Percentiles rank a stretch among this genome's conserved stretches.
Conservation (phyloP, 2,329 filamentous ascomycete genomes). For the Colletotrichum liriopes region DNA sequence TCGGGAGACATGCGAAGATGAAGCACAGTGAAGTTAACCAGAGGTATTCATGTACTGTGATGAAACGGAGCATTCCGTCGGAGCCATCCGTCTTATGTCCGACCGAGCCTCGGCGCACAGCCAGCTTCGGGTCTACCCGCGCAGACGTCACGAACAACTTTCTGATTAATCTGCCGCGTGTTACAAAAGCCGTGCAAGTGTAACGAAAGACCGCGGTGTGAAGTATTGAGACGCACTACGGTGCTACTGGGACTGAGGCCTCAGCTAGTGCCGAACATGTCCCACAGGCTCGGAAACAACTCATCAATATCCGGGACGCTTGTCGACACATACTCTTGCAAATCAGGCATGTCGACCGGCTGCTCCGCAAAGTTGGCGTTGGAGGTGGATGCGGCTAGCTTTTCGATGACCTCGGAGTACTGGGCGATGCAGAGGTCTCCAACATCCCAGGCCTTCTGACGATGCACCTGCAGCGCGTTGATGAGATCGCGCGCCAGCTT, state of each 20-base stretch:
- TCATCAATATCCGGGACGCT: constrained; percentile 40
- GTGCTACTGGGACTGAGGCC: not conserved
- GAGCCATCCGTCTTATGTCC: constrained; percentile 13
- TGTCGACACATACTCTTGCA: constrained; percentile 38
- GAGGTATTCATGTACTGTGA: not conserved
- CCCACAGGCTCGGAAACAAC: constrained; percentile 41
- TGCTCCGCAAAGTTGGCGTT: constrained; percentile 22
- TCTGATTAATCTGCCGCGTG: not conserved
- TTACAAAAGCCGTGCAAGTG: not conserved
- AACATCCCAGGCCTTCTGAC: constrained; percentile 63
- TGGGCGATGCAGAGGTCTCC: constrained; percentile 66
- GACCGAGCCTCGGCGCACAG: not conserved
- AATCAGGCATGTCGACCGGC: constrained; percentile 32
- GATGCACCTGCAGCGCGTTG: constrained; percentile 56
- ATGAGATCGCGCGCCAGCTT: constrained; percentile 61
- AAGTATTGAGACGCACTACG: not conserved
- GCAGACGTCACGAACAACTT: not conserved
- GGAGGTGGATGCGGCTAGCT: constrained; percentile 51
- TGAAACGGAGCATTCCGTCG: constrained; percentile 17
- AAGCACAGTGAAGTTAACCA: not conserved
- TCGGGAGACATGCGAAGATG: too few species aligned
- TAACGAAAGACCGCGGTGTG: not conserved
- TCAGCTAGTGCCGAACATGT: constrained; percentile 32
- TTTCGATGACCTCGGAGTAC: constrained; percentile 64
- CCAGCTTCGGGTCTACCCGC: not conserved